Percentiles rank a stretch among this genome's conserved stretches.
Conservation (phyloP, 2,329 filamentous ascomycete species). For the Eurotiales sp. region DNA sequence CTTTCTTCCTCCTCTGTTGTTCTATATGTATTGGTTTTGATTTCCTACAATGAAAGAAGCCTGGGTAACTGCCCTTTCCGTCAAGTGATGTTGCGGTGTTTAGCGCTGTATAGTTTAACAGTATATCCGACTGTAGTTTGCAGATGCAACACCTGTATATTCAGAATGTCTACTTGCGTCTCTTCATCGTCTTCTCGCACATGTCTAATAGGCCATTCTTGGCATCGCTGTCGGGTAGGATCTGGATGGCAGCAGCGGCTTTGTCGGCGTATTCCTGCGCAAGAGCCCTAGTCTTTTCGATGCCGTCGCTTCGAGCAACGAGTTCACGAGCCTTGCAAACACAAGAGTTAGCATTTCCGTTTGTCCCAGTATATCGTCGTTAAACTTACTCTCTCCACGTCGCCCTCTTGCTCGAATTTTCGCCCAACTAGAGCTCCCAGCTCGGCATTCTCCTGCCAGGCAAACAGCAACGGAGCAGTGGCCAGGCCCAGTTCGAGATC, state of each 20-base stretch:
- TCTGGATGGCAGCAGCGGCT: constrained; percentile 76
- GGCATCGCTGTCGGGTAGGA: constrained; percentile 90
- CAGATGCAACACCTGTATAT: no score
- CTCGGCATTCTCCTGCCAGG: constrained; percentile 85
- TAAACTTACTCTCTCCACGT: constrained; percentile 70
- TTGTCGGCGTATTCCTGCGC: constrained; percentile 88
- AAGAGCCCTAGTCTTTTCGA: constrained; percentile 85
- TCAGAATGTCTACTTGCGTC: constrained; percentile 63
- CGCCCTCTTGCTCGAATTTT: constrained; percentile 80
- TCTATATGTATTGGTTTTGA: no score
- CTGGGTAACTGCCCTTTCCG: neutral
- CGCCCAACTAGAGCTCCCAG: constrained; percentile 84
- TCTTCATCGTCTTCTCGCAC: constrained; percentile 85
- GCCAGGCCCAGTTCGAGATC: constrained; percentile 91
- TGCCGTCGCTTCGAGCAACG: constrained; percentile 76
- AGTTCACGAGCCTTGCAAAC: constrained; percentile 71
- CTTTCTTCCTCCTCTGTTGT: no score
- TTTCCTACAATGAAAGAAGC: no score
- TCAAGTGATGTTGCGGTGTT: neutral
- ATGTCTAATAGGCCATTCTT: constrained; percentile 90
- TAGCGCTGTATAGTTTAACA: neutral
- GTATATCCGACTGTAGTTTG: neutral
- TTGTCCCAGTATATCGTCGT: no score
- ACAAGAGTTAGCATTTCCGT: neutral
- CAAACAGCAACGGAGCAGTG: constrained; percentile 89